Evolutionary conservation across 495 filamentous ascomycete species (phyloP).

Genomic region (Margaritispora aquatica): DNA sequence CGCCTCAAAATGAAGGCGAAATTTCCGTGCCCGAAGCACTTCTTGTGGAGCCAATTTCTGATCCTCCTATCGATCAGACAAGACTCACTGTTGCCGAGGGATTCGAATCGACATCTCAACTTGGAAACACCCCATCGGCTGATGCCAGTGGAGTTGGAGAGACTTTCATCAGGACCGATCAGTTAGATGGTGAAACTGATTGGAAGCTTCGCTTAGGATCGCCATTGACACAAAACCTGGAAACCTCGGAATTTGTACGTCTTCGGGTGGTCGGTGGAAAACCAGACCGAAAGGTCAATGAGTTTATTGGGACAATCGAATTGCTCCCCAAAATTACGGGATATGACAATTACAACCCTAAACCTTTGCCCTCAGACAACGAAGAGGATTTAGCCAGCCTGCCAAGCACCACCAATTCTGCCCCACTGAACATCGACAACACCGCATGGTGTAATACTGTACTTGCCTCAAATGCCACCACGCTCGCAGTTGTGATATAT

Average conservation of each 20-base stretch:
- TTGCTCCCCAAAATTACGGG: conserved; percentile 26
- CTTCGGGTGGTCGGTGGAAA: conserved; percentile 77
- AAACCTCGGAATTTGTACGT: conserved; percentile 60
- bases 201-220: conserved; percentile 95
- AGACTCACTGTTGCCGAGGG: conserved; percentile 22
- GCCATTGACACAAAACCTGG: conserved; percentile 68
- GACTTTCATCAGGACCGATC: conserved; percentile 95
- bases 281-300: conserved; percentile 87
- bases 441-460: conserved; percentile 99
- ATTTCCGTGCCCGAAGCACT: conserved; percentile 1
- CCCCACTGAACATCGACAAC: conserved; percentile 87
- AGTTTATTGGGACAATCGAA: conserved; percentile 83
- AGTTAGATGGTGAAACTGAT: conserved; percentile 96
- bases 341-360: conserved; percentile 17
- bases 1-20: conserved; percentile 20
- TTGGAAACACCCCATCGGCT: conserved; percentile 24
- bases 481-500: conserved; percentile 84
- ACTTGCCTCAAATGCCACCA: conserved; percentile 83
- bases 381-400: conserved; percentile 22
- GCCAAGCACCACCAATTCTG: conserved; percentile 36
- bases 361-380: conserved; percentile 20
- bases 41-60: conserved; percentile 21
- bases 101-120: conserved; percentile 29
- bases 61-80: conserved; percentile 24
- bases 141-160: conserved; percentile 52